Evolutionary conservation across 257 asterid genomes (phyloP), one percentile per base, ranked within the genome.

Genomic region (Gentiana straminea): DNA sequence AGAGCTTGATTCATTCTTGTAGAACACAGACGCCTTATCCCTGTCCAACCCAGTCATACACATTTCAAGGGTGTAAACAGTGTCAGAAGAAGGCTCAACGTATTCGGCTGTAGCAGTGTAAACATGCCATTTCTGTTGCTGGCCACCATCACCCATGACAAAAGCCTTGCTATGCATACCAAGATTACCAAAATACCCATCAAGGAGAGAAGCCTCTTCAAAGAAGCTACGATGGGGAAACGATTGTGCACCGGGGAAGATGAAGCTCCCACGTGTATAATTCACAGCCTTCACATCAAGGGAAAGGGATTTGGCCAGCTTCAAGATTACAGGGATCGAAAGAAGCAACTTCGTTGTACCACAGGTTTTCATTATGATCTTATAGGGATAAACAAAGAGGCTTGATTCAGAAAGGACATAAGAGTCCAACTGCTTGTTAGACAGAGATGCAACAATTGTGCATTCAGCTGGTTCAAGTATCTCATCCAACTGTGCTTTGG

Each of bases 371-470:
- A 86, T 81, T 68, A 86, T 81, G 33, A 86, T 66, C 75, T 84
- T 86, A 73, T 81, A 76, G 5, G 95, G 72, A 54, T 79, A 76
- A 6, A 86, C 77, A 15, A 86, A 86, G 62, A 86, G 95, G 68
- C 95, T 86, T 0, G 95, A 86, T 77, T 86, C 95, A 1, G 95
- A 86, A 43, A 86, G 94, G 68, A 86, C 91, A 62, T 81, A 84
- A 0, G 95, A 86, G 74, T 86, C 95, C 3, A 86, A 64, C 51
- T 70, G 49, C 24, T 73, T 77, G 54, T 86, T 86, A 0, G 86
- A 86, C 73, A 86, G 60, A 3, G 83, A 74, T 55, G 81, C 51
- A 64, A 81, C 95, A n/a, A 86, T 84, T 36, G 95, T 86, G 85
- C 95, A 86, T 56, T 86, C 86, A 68, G 95, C 95, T 51, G 94